These are phyloP conservation scores for Schoenoplectus tabernaemontani DNA, from an alignment of 202 grass and related monocot genomes.

Conservation along the genomic window DNA sequence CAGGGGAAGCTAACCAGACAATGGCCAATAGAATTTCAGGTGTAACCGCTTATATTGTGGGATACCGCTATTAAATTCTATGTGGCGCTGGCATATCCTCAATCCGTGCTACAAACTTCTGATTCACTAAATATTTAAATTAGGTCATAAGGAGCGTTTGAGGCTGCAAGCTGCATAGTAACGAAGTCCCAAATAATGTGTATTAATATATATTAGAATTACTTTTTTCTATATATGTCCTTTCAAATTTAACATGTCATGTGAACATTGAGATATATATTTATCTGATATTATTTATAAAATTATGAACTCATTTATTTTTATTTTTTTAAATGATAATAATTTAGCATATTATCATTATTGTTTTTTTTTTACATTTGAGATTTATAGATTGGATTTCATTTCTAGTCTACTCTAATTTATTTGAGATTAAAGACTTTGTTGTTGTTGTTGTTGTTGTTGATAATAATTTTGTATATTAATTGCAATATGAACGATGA, in stretches of 20 bases:
- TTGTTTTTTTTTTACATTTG: too few species aligned
- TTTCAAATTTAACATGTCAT: background rate
- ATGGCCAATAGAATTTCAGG: background rate
- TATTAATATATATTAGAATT: background rate
- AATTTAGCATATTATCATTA: too few species aligned
- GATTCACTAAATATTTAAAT: background rate
- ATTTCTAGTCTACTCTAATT: too few species aligned
- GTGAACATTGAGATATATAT: background rate
- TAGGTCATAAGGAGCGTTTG: background rate
- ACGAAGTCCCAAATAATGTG: background rate
- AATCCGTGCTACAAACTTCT: background rate
- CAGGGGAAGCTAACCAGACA: background rate
- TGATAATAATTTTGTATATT: background rate
- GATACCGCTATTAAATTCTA: too few species aligned
- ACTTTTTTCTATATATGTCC: background rate
- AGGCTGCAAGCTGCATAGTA: background rate
- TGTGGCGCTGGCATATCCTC: background rate
- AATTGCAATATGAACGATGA: background rate
- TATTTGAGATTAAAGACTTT: too few species aligned
- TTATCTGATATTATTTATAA: background rate
- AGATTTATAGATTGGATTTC: too few species aligned
- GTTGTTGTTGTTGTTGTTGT: too few species aligned
- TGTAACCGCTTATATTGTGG: background rate
- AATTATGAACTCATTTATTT: background rate
- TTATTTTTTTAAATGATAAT: too few species aligned